phyloP scores from a whole-genome alignment of 106 monocot genomes.

The Acanthochlamys bracteata region DNA sequence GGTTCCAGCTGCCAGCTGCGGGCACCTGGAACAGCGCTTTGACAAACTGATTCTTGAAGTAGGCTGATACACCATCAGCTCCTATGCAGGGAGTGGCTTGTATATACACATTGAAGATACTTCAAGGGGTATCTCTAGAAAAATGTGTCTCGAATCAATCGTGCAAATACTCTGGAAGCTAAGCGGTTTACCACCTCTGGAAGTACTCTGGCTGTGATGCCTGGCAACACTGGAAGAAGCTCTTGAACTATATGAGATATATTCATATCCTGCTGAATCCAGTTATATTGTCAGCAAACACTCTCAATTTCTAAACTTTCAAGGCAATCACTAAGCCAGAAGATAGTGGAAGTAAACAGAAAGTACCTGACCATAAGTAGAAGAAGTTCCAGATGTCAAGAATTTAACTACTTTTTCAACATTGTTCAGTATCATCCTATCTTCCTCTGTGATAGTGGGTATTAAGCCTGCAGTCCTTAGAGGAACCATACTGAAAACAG shows the following conservation, averaged over 20 bases:
- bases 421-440: slow-evolving; percentile 75
- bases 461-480: slow-evolving; percentile 48
- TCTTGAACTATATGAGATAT: slow-evolving; percentile 51
- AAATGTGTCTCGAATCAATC: slow-evolving; percentile 67
- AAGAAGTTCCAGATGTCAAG: slow-evolving; percentile 52
- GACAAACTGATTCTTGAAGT: too few relatives aligned
- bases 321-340: not conserved
- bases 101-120: too few relatives aligned
- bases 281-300: not conserved
- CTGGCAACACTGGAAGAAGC: slow-evolving; percentile 75
- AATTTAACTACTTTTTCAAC: slow-evolving; percentile 88
- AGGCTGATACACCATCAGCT: too few relatives aligned
- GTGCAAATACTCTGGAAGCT: slow-evolving; percentile 61
- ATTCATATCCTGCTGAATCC: slow-evolving; percentile 45
- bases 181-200: slow-evolving; percentile 75
- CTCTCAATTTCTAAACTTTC: not conserved
- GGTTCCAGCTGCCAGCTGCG: too few relatives aligned
- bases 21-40: too few relatives aligned
- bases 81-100: too few relatives aligned
- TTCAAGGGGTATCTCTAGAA: too few relatives aligned
- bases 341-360: not conserved
- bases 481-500: slow-evolving; percentile 87
- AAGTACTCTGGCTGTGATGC: slow-evolving; percentile 66
- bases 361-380: slow-evolving; percentile 40
- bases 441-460: slow-evolving; percentile 83